These are phyloP conservation scores for Cymbidium sinense DNA, from an alignment of 106 monocot genomes.

Conservation along the genomic window DNA sequence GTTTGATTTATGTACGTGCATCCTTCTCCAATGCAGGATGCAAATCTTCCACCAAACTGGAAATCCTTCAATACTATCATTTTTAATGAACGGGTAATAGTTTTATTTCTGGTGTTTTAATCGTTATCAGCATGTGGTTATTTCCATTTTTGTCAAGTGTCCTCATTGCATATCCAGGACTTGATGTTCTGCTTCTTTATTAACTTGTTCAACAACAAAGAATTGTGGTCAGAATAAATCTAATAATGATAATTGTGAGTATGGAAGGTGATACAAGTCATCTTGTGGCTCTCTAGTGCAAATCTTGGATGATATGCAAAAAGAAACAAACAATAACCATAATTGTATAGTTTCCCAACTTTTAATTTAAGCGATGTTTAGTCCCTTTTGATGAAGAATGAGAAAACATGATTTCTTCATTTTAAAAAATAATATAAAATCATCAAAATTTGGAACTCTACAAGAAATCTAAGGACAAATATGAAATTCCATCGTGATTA, in stretches of 20 bases:
- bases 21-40: constrained; percentile 27
- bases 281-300: not conserved
- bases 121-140: not conserved
- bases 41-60: constrained; percentile 52
- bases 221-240: not conserved
- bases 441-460: not conserved
- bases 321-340: not conserved
- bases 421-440: not conserved
- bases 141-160: not conserved
- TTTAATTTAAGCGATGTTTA: constrained; percentile 3
- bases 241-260: not conserved
- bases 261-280: not conserved
- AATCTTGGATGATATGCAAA: not conserved
- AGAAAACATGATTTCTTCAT: not conserved
- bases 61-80: constrained; percentile 65
- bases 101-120: not conserved
- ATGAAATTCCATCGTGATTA: not conserved
- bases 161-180: not conserved
- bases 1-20: not conserved
- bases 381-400: not conserved
- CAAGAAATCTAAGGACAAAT: not conserved
- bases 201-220: not conserved
- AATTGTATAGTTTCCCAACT: not conserved
- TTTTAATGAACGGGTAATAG: constrained; percentile 42
- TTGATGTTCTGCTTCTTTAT: not conserved